These are phyloP conservation scores for Sphagnum fallax DNA, from an alignment of 228 moss, liverwort and hornwort genomes.

Conservation along the genomic window DNA sequence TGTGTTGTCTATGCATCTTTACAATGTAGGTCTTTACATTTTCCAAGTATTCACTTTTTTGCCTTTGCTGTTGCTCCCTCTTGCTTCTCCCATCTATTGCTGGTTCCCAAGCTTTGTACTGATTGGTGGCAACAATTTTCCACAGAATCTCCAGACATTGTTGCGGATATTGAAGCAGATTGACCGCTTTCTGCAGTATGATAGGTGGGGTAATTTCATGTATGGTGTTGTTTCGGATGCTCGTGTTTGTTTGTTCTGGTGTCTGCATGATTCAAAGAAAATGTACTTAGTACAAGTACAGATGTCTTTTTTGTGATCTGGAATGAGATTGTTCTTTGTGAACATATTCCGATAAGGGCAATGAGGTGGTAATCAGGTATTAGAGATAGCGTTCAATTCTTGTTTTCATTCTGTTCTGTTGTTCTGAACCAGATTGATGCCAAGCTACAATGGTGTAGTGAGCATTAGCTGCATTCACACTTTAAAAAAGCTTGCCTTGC, in stretches of 20 bases:
- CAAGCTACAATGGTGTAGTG: constrained; percentile 88
- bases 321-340: too few relatives aligned
- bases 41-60: background rate
- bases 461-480: constrained; percentile 93
- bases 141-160: constrained; percentile 70
- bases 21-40: background rate
- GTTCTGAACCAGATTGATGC: constrained; percentile 63
- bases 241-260: too few relatives aligned
- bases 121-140: background rate
- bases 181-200: constrained; percentile 94
- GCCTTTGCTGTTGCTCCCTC: background rate
- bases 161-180: constrained; percentile 92
- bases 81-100: background rate
- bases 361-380: too few relatives aligned
- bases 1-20: constrained; percentile 8
- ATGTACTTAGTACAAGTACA: too few relatives aligned
- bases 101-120: background rate
- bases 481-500: constrained; percentile 76
- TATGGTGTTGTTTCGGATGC: background rate
- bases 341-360: background rate
- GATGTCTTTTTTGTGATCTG: too few relatives aligned
- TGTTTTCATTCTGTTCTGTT: background rate
- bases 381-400: too few relatives aligned
- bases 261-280: too few relatives aligned
- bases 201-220: constrained; percentile 38